These are phyloP conservation scores for Chlorella variabilis DNA, from an alignment of 163 green algal genomes.

Conservation along the genomic window DNA sequence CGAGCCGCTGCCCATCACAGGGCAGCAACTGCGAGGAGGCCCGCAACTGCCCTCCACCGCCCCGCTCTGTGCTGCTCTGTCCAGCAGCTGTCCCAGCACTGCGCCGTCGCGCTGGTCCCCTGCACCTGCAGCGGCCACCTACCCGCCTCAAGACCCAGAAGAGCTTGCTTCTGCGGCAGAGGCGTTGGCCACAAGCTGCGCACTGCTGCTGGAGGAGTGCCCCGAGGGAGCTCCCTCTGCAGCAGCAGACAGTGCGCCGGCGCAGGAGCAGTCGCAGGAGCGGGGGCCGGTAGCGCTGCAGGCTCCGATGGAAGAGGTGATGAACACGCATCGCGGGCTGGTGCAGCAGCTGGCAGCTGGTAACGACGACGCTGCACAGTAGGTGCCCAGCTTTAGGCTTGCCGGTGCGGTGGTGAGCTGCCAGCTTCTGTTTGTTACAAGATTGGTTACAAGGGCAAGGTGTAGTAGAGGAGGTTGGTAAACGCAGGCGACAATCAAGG, in stretches of 20 bases:
- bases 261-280: background rate
- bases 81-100: background rate
- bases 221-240: background rate
- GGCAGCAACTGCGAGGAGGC: background rate
- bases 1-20: background rate
- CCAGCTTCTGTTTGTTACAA: no score
- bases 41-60: background rate
- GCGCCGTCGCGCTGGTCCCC: background rate
- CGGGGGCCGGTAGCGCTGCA: background rate
- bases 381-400: no score
- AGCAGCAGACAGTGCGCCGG: background rate
- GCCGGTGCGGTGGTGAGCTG: no score
- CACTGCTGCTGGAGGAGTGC: slow-evolving; percentile 29
- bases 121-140: slow-evolving; percentile 21
- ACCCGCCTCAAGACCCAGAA: slow-evolving; percentile 18
- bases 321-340: background rate
- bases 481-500: no score
- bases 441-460: no score
- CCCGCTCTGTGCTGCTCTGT: no score
- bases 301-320: background rate
- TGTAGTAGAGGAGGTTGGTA: no score
- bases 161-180: slow-evolving; percentile 26
- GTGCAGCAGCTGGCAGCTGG: background rate
- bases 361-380: no score
- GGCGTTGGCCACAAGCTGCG: slow-evolving; percentile 22